These are phyloP conservation scores for Ganoderma meredithae DNA, from an alignment of 1,284 basidiomycete genomes.

Conservation along the genomic window DNA sequence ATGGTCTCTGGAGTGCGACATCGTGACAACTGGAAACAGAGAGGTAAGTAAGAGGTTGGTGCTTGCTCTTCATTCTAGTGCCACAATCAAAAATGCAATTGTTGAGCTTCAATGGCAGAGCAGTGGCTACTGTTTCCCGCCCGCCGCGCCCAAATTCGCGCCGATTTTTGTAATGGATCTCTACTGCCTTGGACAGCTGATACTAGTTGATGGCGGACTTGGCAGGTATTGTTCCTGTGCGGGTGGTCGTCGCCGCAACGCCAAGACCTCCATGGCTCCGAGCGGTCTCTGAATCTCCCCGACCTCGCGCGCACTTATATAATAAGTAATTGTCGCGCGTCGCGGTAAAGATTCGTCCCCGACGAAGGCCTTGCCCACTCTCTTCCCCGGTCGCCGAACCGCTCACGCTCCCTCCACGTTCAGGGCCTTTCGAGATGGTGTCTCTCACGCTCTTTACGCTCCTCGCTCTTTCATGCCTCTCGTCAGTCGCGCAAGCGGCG, in stretches of 20 bases:
- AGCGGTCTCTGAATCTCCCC: neutral
- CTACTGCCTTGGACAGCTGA: neutral
- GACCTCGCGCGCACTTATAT: neutral
- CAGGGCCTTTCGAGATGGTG: neutral
- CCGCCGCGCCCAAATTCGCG: neutral
- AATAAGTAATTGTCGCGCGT: neutral
- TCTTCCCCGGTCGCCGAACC: conserved; percentile 2
- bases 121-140: neutral
- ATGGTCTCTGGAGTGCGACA: neutral
- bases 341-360: neutral
- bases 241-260: neutral
- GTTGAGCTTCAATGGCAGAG: neutral
- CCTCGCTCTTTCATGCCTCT: conserved; percentile 11
- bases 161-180: neutral
- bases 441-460: conserved; percentile 14
- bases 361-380: conserved; percentile 9
- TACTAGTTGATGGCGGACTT: neutral
- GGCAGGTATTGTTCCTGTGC: conserved; percentile 3
- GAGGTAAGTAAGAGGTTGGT: neutral
- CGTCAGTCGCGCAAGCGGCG: conserved; percentile 2
- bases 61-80: neutral
- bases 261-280: neutral
- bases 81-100: neutral
- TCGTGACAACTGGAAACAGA: neutral
- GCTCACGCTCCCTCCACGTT: conserved; percentile 4